These are phyloP conservation scores for Umbelopsis vinacea DNA, from an alignment of 192 early-diverging fungal species.

Conservation along the genomic window DNA sequence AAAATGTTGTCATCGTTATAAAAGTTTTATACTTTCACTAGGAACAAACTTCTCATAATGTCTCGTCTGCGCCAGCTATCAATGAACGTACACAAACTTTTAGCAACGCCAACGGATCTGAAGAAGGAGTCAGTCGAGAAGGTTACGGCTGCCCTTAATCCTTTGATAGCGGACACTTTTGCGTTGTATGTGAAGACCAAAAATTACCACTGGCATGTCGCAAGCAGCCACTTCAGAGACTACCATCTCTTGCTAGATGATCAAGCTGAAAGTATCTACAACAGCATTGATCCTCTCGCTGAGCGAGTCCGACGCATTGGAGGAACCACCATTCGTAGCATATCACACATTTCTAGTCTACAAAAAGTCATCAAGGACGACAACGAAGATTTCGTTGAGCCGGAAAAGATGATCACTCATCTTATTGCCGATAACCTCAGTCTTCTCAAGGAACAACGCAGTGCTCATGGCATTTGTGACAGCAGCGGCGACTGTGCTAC, in stretches of 20 bases:
- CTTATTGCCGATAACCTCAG: slow-evolving; percentile 19
- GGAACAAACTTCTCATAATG: background rate
- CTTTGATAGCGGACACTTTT: slow-evolving; percentile 20
- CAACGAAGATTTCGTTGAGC: slow-evolving; percentile 22
- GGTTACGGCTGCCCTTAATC: background rate
- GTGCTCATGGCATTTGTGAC: background rate
- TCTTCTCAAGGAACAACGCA: slow-evolving; percentile 24
- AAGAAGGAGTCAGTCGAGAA: background rate
- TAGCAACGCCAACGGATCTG: slow-evolving; percentile 22
- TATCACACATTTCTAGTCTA: slow-evolving; percentile 19
- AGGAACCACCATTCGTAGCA: slow-evolving; percentile 15
- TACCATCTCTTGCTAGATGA: slow-evolving; percentile 25
- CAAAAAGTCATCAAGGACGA: slow-evolving; percentile 25
- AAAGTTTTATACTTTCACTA: no score
- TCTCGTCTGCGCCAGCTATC: slow-evolving; percentile 15
- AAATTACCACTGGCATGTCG: slow-evolving; percentile 26
- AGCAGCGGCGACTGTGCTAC: slow-evolving; percentile 14
- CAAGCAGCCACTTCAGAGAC: slow-evolving; percentile 24
- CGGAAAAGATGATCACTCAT: slow-evolving; percentile 23
- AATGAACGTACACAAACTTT: slow-evolving; percentile 12
- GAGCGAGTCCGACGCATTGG: slow-evolving; percentile 29
- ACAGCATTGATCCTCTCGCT: slow-evolving; percentile 16
- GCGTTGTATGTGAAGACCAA: slow-evolving; percentile 24
- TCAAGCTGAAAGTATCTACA: slow-evolving; percentile 7
- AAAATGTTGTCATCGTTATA: no score